Evolutionary conservation across 2,329 filamentous ascomycete genomes (phyloP).

Genomic region (Microthyrium microscopicum): DNA sequence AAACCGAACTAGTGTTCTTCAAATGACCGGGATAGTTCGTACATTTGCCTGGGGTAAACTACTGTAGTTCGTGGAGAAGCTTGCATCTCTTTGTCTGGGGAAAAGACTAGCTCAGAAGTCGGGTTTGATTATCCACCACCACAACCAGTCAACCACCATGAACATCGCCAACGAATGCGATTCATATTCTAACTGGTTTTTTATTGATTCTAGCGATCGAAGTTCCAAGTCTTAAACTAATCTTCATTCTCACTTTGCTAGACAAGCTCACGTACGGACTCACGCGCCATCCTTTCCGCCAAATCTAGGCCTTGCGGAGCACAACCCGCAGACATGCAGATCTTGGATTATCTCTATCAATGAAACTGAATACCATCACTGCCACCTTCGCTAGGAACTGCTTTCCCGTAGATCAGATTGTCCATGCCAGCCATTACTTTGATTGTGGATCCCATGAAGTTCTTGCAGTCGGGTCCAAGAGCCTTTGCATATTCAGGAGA

Average conservation of each 20-base stretch:
- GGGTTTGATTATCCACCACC: not conserved
- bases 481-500: conserved; percentile 13
- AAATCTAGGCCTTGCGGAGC: not conserved
- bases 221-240: not conserved
- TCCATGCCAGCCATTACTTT: conserved; percentile 16
- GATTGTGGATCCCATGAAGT: conserved; percentile 16
- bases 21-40: too few relatives aligned
- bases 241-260: not conserved
- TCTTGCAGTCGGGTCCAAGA: conserved; percentile 13
- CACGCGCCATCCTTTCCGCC: not conserved
- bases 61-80: too few relatives aligned
- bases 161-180: not conserved
- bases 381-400: conserved; percentile 13
- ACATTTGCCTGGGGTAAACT: too few relatives aligned
- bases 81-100: too few relatives aligned
- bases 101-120: too few relatives aligned
- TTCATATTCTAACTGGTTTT: not conserved
- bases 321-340: too few relatives aligned
- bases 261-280: not conserved
- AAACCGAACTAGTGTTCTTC: too few relatives aligned
- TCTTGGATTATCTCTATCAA: not conserved
- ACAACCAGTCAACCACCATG: not conserved
- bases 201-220: not conserved
- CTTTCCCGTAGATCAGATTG: conserved; percentile 15
- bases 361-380: conserved; percentile 12